A percentile compares a stretch with the other conserved stretches of the same genome.
Conservation (phyloP, 2,329 filamentous ascomycete genomes). For the Fusarium brevicatenulatum region DNA sequence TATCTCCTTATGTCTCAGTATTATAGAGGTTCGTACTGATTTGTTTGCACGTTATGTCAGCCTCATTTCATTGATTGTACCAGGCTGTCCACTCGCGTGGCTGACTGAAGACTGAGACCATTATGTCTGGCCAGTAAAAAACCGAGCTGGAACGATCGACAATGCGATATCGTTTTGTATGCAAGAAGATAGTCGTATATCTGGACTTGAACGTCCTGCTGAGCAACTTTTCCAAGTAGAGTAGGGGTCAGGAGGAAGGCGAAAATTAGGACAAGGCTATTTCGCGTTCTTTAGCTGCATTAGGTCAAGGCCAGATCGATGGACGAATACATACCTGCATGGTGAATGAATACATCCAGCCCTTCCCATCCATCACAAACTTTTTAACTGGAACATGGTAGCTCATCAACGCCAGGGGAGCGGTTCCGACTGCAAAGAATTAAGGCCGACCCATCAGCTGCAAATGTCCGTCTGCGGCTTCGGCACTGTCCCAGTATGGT, state of each 20-base stretch:
- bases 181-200: background rate
- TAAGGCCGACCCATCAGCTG: slow-evolving; percentile 27
- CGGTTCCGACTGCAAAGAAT: slow-evolving; percentile 31
- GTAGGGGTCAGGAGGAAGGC: slow-evolving; percentile 15
- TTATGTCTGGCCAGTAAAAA: slow-evolving; percentile 6
- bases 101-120: slow-evolving; percentile 1
- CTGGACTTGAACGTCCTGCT: background rate
- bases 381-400: slow-evolving; percentile 8
- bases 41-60: slow-evolving; percentile 7
- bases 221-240: background rate
- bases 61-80: slow-evolving; percentile 8
- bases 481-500: slow-evolving; percentile 34
- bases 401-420: slow-evolving; percentile 25
- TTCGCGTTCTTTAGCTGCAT: slow-evolving; percentile 39
- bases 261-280: slow-evolving; percentile 20
- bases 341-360: background rate
- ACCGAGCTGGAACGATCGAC: slow-evolving; percentile 9
- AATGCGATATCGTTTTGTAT: slow-evolving; percentile 5
- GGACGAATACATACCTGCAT: background rate
- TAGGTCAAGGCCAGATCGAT: slow-evolving; percentile 22
- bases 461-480: slow-evolving; percentile 30
- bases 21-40: slow-evolving; percentile 19
- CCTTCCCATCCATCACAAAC: background rate
- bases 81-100: slow-evolving; percentile 5
- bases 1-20: slow-evolving; percentile 9